phyloP scores from a whole-genome alignment of 495 filamentous ascomycete species.

The Tuber microsphaerosporum region DNA sequence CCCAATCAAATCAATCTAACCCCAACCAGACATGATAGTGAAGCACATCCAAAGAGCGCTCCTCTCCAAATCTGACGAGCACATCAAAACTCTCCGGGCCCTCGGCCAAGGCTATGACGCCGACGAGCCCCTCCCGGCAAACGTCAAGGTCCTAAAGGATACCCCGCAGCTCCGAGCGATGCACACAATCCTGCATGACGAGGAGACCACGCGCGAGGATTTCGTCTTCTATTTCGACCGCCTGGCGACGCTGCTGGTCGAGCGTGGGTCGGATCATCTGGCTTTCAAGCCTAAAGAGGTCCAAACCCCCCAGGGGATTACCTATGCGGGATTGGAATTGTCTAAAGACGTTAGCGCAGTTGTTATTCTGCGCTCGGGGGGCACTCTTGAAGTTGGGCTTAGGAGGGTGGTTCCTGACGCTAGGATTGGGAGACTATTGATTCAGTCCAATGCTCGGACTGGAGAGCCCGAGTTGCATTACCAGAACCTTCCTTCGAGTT shows the following conservation, averaged over 20 bases:
- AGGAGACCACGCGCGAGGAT: slow-evolving; percentile 71
- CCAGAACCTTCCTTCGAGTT: slow-evolving; percentile 66
- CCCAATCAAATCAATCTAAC: slow-evolving; percentile 24
- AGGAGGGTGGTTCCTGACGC: slow-evolving; percentile 87
- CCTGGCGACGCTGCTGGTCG: slow-evolving; percentile 71
- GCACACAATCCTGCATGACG: slow-evolving; percentile 82
- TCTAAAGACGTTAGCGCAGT: slow-evolving; percentile 76
- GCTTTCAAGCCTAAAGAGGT: slow-evolving; percentile 57
- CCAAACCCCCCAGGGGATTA: slow-evolving; percentile 58
- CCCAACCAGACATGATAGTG: slow-evolving; percentile 63
- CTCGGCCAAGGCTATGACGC: slow-evolving; percentile 60
- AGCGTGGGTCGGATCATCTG: slow-evolving; percentile 53
- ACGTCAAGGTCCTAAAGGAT: slow-evolving; percentile 62
- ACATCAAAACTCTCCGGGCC: slow-evolving; percentile 65
- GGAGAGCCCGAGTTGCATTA: slow-evolving; percentile 91
- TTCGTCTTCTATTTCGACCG: slow-evolving; percentile 97
- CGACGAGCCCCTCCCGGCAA: slow-evolving; percentile 63
- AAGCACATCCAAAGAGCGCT: slow-evolving; percentile 81
- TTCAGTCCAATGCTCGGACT: slow-evolving; percentile 76
- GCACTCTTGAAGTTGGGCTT: slow-evolving; percentile 77
- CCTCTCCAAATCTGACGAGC: slow-evolving; percentile 72
- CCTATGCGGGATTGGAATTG: slow-evolving; percentile 61
- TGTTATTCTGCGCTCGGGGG: slow-evolving; percentile 77
- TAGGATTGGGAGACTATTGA: slow-evolving; percentile 76
- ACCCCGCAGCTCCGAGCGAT: slow-evolving; percentile 76